Evolutionary conservation across 257 asterid species (phyloP).

Genomic region (Scutellaria galericulata): DNA sequence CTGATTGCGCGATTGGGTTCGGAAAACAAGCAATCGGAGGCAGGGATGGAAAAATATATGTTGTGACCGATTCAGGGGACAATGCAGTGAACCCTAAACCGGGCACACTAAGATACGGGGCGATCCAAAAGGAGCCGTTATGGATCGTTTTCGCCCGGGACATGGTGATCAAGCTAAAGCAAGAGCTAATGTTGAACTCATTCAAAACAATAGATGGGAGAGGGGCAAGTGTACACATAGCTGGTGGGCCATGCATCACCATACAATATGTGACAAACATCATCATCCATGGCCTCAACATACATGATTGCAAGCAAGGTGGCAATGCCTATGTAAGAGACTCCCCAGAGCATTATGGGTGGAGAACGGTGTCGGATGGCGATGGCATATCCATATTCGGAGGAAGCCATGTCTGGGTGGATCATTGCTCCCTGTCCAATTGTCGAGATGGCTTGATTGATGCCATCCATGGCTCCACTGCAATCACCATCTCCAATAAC

Average conservation of each 20-base stretch:
- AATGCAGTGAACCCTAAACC: conserved; percentile 73
- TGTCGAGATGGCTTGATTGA: conserved; percentile 77
- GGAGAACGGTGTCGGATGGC: conserved; percentile 75
- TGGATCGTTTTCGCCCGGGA: conserved; percentile 78
- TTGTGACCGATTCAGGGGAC: conserved; percentile 72
- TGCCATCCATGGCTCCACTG: conserved; percentile 87
- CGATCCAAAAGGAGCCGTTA: conserved; percentile 71
- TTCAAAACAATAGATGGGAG: conserved; percentile 91
- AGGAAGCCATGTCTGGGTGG: conserved; percentile 87
- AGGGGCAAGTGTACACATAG: conserved; percentile 80
- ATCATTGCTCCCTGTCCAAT: conserved; percentile 79
- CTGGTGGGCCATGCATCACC: conserved; percentile 87
- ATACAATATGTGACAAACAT: conserved; percentile 72
- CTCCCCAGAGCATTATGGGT: conserved; percentile 83
- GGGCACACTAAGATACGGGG: conserved; percentile 78
- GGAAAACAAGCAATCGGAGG: conserved; percentile 88
- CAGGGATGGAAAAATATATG: conserved; percentile 67
- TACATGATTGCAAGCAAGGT: conserved; percentile 83
- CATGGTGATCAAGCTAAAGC: conserved; percentile 74
- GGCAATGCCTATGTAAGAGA: conserved; percentile 89
- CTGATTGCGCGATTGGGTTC: conserved; percentile 91
- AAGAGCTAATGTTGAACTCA: conserved; percentile 83
- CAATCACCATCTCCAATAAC: conserved; percentile 78
- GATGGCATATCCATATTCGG: conserved; percentile 87
- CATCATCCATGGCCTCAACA: conserved; percentile 78